Evolutionary conservation across 352 stramenopile genomes (phyloP), one percentile per base, ranked within the genome.

Genomic region (Phytophthora brassicae): DNA sequence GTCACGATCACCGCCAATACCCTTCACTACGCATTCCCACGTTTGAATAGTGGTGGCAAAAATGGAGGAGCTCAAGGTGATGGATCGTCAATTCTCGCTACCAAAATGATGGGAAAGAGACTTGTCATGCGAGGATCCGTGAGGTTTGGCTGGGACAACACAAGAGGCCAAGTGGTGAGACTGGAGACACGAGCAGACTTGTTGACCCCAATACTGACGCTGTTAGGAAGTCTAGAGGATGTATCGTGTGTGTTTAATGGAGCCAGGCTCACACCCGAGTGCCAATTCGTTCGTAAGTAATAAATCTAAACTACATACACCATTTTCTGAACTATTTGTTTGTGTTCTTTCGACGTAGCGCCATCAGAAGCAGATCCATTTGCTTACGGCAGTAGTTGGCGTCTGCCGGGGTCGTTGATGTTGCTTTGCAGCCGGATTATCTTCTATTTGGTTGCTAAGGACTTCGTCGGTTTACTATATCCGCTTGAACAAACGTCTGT

Each of bases 31-130:
- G 52, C 28, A 14, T 60, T 60, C 33, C 52, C 52, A 33, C 39
- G 45, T 13, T 16, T 59, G 4, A 59, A 59, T 28, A 59, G n/a
- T 5, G 52, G 52, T 38, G 52, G 52, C n/a, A n/a, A n/a, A n/a
- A 36, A 14, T 13, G 52, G 52, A 23, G 52, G 29, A 19, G 19
- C 29, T 23, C 16, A 46, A 45, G 41, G 52, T 26, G 52, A 42
- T 22, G 20, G n/a, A 3, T 60, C 26, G 50, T 33, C 38, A 9
- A 36, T 38, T n/a, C 39, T 59, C 20, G 51, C 26, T 19, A 24
- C 6, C 7, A 31, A 13, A 6, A 6, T 60, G 28, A 29, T 50
- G 9, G 41, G 11, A 3, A 12, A 38, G 31, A 20, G 8, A 11
- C 52, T 60, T 19, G 39, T 52, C 28, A 39, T 60, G 19, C 41